Percentiles rank a stretch among this genome's conserved stretches.
These are phyloP conservation scores for Eryngium alpinum DNA, from an alignment of 140 eudicot genomes.

Conservation along the genomic window DNA sequence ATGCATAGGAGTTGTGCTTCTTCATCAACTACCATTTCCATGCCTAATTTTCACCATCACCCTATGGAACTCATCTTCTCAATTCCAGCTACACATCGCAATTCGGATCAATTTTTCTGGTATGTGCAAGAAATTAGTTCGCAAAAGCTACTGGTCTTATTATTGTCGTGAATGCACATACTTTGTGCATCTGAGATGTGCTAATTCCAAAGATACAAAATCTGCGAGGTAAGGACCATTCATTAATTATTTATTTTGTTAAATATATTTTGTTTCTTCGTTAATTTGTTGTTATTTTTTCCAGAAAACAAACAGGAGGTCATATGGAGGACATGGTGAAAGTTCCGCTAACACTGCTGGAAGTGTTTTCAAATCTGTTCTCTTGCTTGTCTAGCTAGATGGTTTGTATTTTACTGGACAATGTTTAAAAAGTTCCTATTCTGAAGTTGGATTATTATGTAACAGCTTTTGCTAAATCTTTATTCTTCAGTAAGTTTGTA, in stretches of 20 bases:
- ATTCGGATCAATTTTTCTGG: background rate
- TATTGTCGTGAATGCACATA: slow-evolving; percentile 4
- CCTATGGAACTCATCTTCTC: background rate
- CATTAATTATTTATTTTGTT: background rate
- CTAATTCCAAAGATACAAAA: background rate
- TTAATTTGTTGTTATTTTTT: background rate
- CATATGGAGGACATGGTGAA: too few species aligned
- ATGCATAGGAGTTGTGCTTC: slow-evolving; percentile 4
- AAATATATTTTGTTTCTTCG: background rate
- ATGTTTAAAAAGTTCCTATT: too few species aligned
- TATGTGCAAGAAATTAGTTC: background rate
- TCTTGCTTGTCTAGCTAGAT: too few species aligned
- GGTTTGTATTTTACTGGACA: too few species aligned
- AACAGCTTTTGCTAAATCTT: too few species aligned
- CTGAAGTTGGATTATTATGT: too few species aligned
- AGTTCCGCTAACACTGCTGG: too few species aligned
- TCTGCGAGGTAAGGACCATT: background rate
- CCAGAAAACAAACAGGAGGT: too few species aligned
- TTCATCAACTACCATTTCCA: background rate
- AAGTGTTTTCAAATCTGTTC: too few species aligned
- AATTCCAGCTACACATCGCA: background rate
- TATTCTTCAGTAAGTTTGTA: too few species aligned
- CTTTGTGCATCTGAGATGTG: slow-evolving; percentile 4
- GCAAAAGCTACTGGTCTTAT: background rate
- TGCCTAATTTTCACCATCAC: background rate